Conservation (phyloP, 2,329 filamentous ascomycete genomes). For the Paraphaeosphaeria minitans region DNA sequence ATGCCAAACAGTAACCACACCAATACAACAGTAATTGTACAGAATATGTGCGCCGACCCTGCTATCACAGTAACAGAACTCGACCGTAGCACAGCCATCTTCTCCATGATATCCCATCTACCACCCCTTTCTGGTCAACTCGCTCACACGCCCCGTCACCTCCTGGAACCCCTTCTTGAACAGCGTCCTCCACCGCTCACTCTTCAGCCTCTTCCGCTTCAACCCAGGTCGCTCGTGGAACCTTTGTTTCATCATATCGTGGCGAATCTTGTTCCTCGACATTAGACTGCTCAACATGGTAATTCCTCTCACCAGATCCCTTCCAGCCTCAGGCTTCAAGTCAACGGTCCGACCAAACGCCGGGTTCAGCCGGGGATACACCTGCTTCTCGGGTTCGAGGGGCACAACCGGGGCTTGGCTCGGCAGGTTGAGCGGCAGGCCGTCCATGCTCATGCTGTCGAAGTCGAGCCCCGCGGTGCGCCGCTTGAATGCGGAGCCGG, state of each 20-base stretch:
- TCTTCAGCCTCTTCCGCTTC: constrained; percentile 76
- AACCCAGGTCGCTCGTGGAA: constrained; percentile 77
- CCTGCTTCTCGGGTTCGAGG: constrained; percentile 18
- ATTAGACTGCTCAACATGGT: constrained; percentile 49
- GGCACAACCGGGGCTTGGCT: constrained; percentile 9
- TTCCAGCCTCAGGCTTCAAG: constrained; percentile 38
- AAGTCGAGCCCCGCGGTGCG: constrained; percentile 16
- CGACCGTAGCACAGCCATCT: background rate
- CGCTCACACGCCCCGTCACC: constrained; percentile 66
- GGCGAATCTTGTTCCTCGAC: constrained; percentile 62
- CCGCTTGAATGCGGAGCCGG: background rate
- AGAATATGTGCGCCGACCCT: constrained; percentile 2
- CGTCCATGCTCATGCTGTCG: constrained; percentile 25
- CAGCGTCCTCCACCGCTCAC: constrained; percentile 69
- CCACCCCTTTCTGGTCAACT: constrained; percentile 80
- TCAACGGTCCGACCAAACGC: constrained; percentile 49
- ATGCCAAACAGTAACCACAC: background rate
- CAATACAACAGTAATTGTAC: constrained; percentile 8
- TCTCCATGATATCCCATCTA: constrained; percentile 45
- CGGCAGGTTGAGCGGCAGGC: constrained; percentile 10
- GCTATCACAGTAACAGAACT: background rate
- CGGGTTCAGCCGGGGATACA: constrained; percentile 45
- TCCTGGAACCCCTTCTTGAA: constrained; percentile 73
- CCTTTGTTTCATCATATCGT: constrained; percentile 63
- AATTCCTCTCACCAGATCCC: constrained; percentile 58